Evolutionary conservation across 768 basidiomycete species (phyloP).

Genomic region (Lactarius deliciosus): DNA sequence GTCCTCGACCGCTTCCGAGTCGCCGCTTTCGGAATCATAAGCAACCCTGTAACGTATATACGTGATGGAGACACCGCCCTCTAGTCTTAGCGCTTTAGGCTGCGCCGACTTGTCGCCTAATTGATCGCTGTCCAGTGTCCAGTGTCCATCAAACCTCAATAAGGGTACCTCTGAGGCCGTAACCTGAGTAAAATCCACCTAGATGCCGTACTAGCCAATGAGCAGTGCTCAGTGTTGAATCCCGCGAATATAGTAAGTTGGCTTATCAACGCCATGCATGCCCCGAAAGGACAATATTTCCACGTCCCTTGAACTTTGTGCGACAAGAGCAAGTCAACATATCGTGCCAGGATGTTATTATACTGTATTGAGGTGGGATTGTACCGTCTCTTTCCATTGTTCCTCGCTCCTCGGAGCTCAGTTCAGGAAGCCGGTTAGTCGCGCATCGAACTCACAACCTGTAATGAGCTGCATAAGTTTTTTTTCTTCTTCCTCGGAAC

Average conservation of each 20-base stretch:
- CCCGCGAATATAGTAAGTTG: neutral
- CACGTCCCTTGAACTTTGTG: neutral
- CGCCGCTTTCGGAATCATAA: too few species aligned
- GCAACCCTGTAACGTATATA: neutral
- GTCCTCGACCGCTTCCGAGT: too few species aligned
- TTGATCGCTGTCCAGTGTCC: neutral
- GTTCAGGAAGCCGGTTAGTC: neutral
- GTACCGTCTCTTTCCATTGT: too few species aligned
- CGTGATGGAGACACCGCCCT: neutral
- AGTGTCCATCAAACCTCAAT: neutral
- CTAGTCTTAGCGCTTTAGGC: neutral
- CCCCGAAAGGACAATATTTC: neutral
- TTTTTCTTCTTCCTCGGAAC: neutral
- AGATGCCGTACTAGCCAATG: neutral
- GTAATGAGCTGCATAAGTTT: neutral
- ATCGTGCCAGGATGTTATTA: too few species aligned
- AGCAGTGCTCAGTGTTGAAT: neutral
- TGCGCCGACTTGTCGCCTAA: neutral
- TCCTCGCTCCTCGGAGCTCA: neutral
- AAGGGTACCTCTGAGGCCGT: neutral
- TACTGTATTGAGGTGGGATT: too few species aligned
- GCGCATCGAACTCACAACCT: neutral
- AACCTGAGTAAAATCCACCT: constrained; percentile 1
- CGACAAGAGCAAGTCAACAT: neutral
- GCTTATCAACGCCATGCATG: neutral